Conservation (phyloP, 352 stramenopile species). For the Phytophthora litchii region DNA sequence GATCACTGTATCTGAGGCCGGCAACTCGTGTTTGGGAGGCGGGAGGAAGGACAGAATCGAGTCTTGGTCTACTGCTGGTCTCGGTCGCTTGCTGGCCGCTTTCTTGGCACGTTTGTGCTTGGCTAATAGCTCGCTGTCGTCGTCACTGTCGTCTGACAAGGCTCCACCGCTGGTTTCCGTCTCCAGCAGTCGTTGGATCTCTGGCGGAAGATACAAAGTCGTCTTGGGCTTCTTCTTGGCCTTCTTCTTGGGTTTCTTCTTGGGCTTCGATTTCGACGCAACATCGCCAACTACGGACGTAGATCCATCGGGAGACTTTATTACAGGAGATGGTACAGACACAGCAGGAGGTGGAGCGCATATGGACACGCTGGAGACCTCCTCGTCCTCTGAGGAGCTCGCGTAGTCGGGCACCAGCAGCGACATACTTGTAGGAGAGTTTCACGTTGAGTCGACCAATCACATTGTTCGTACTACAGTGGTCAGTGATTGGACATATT, state of each 20-base stretch:
- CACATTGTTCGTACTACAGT: too few relatives aligned
- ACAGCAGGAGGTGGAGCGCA: neutral
- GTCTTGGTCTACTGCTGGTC: conserved; percentile 12
- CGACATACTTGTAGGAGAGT: conserved; percentile 37
- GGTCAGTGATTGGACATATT: too few relatives aligned
- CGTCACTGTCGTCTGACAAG: conserved; percentile 44
- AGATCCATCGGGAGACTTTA: neutral
- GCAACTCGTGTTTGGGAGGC: conserved; percentile 54
- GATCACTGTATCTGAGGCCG: conserved; percentile 4
- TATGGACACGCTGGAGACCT: neutral
- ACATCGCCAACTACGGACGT: neutral
- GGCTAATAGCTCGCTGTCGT: conserved; percentile 47
- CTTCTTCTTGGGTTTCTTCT: conserved; percentile 37
- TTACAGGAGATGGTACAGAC: neutral
- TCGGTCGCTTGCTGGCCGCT: conserved; percentile 39
- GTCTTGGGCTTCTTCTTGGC: conserved; percentile 54
- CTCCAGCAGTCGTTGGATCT: conserved; percentile 67
- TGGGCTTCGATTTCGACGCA: conserved; percentile 18
- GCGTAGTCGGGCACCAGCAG: conserved; percentile 63
- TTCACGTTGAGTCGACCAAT: too few relatives aligned
- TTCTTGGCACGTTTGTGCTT: conserved; percentile 60
- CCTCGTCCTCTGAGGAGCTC: conserved; percentile 62
- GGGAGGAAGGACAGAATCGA: conserved; percentile 65
- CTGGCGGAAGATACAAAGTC: conserved; percentile 51
- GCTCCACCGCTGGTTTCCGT: conserved; percentile 23